Percentiles rank a stretch among this genome's conserved stretches.
Evolutionary conservation across 1,284 basidiomycete genomes (phyloP).

Genomic region (Afroboletus lepidellus): DNA sequence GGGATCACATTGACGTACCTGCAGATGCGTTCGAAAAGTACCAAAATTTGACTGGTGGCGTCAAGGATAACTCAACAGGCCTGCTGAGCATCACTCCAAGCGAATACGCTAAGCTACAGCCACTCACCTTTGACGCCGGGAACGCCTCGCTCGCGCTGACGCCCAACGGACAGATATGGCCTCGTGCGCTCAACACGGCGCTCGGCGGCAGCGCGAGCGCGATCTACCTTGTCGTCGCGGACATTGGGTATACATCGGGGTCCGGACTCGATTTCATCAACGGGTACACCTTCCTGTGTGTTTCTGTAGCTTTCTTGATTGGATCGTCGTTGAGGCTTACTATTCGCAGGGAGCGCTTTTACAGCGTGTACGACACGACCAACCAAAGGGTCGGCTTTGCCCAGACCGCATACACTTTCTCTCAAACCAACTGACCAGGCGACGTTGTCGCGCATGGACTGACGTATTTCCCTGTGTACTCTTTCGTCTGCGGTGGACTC

Average conservation of each 20-base stretch:
- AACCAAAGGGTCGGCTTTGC: conserved; percentile 47
- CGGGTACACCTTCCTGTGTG: conserved; percentile 18
- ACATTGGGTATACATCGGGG: conserved; percentile 31
- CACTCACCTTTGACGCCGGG: conserved; percentile 30
- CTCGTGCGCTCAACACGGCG: conserved; percentile 42
- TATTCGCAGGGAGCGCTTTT: conserved; percentile 43
- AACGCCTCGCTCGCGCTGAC: conserved; percentile 40
- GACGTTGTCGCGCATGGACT: no score
- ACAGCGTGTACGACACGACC: conserved; percentile 47
- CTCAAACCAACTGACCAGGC: background rate
- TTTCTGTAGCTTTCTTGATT: background rate
- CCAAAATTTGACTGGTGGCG: conserved; percentile 48
- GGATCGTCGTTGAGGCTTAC: no score
- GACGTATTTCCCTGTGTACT: no score
- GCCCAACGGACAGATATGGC: conserved; percentile 54
- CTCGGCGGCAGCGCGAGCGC: conserved; percentile 39
- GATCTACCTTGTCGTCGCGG: conserved; percentile 47
- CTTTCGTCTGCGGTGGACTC: no score
- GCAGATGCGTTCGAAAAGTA: conserved; percentile 53
- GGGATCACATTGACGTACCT: background rate
- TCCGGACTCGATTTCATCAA: conserved; percentile 40
- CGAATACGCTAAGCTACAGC: conserved; percentile 24
- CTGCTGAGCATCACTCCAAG: conserved; percentile 39
- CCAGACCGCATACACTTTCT: conserved; percentile 20
- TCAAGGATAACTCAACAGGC: conserved; percentile 44